Evolutionary conservation across 768 basidiomycete species (phyloP).

Genomic region (Podaxis pistillaris): DNA sequence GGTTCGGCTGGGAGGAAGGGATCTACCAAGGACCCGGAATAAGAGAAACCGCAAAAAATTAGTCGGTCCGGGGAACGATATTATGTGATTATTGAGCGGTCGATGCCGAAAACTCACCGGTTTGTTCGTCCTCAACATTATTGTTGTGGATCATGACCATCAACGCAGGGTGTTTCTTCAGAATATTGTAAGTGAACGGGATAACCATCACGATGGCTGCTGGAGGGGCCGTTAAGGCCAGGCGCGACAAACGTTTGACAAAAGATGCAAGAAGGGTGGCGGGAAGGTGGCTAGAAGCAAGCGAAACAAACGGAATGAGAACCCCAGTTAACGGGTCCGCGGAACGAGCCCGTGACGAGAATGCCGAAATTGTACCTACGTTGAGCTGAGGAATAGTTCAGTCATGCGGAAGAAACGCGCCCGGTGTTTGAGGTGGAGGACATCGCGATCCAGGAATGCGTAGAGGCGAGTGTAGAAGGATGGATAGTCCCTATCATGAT

Average conservation of each 20-base stretch:
- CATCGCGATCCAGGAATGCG: conserved; percentile 80
- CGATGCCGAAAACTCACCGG: conserved; percentile 26
- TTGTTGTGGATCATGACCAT: conserved; percentile 91
- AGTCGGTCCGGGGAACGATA: neutral
- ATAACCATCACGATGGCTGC: conserved; percentile 88
- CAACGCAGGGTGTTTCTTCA: conserved; percentile 87
- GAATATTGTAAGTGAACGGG: conserved; percentile 91
- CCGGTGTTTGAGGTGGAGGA: conserved; percentile 90
- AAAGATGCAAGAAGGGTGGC: conserved; percentile 92
- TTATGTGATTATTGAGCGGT: neutral
- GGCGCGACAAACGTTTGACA: conserved; percentile 83
- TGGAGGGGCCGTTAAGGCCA: conserved; percentile 84
- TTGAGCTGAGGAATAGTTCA: conserved; percentile 88
- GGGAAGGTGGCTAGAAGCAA: conserved; percentile 65
- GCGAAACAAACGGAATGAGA: neutral
- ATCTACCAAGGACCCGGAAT: conserved; percentile 33
- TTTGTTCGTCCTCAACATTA: conserved; percentile 32
- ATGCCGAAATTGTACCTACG: conserved; percentile 48
- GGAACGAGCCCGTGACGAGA: conserved; percentile 1
- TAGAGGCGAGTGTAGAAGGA: conserved; percentile 93
- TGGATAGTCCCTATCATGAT: conserved; percentile 79
- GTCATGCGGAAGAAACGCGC: conserved; percentile 93
- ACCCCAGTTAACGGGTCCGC: neutral
- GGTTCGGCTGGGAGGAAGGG: conserved; percentile 65
- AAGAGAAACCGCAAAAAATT: neutral